phyloP scores from a whole-genome alignment of 1,139 yeast species.

The Yamadazyma triangularis region DNA sequence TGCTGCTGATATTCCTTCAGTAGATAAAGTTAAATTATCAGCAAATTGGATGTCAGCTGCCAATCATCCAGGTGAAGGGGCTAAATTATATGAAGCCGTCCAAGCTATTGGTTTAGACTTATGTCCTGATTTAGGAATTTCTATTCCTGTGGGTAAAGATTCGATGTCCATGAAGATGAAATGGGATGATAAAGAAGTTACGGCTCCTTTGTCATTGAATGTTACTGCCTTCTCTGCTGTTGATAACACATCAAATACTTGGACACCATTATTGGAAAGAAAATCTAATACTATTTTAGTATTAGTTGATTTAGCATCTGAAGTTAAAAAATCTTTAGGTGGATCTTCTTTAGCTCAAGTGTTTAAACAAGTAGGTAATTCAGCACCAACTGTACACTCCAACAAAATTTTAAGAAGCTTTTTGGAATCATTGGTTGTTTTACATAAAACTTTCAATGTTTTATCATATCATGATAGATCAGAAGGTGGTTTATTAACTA shows the following conservation, averaged over 20 bases:
- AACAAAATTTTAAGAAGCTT: conserved; percentile 59
- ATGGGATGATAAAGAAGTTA: conserved; percentile 90
- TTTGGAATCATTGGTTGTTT: conserved; percentile 59
- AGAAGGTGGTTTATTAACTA: conserved; percentile 91
- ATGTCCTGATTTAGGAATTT: conserved; percentile 87
- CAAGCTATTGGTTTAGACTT: conserved; percentile 93
- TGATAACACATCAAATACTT: conserved; percentile 75
- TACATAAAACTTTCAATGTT: conserved; percentile 68
- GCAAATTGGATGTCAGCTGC: conserved; percentile 99
- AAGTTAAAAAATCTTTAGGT: conserved; percentile 62
- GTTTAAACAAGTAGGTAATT: conserved; percentile 77
- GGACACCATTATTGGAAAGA: conserved; percentile 82
- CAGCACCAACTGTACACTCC: conserved; percentile 81
- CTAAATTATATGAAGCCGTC: conserved; percentile 93
- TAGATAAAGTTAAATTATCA: conserved; percentile 76
- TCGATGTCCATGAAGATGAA: conserved; percentile 99
- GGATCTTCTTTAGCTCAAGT: conserved; percentile 97
- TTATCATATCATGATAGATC: conserved; percentile 94
- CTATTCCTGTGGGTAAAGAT: conserved; percentile 98
- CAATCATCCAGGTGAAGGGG: conserved; percentile 91
- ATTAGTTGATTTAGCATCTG: conserved; percentile 73
- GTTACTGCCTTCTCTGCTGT: conserved; percentile 93
- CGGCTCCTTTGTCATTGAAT: conserved; percentile 91
- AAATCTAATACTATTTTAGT: conserved; percentile 61
- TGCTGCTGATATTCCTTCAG: conserved; percentile 82